Conservation (phyloP, 106 monocot genomes). For the Dendrobium officinale region DNA sequence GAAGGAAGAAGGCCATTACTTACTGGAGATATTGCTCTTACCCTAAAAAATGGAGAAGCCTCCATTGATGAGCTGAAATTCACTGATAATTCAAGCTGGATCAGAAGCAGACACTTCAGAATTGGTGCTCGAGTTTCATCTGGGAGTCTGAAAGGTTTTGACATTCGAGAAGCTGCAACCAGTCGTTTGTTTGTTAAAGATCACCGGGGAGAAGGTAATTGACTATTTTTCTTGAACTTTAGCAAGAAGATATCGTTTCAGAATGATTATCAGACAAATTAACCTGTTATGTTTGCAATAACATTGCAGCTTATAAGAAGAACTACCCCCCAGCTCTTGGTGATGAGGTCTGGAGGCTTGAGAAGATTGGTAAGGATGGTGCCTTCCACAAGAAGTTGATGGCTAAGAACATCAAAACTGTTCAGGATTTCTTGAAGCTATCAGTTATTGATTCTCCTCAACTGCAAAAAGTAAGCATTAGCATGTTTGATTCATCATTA, state of each 20-base stretch:
- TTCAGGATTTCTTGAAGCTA: slow-evolving; percentile 53
- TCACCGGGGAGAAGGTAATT: slow-evolving; percentile 40
- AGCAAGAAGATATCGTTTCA: too few species aligned
- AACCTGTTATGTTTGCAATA: background rate
- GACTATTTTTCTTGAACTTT: too few species aligned
- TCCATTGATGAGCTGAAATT: slow-evolving; percentile 26
- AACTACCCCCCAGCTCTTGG: slow-evolving; percentile 41
- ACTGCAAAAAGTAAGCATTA: slow-evolving; percentile 29
- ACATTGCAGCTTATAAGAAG: slow-evolving; percentile 51
- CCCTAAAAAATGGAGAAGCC: slow-evolving; percentile 19
- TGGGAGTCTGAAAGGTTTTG: slow-evolving; percentile 14
- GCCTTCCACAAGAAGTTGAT: slow-evolving; percentile 43
- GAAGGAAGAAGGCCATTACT: slow-evolving; percentile 22
- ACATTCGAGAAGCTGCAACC: slow-evolving; percentile 32
- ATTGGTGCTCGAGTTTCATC: slow-evolving; percentile 24
- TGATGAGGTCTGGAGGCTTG: slow-evolving; percentile 73
- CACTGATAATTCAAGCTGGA: slow-evolving; percentile 51
- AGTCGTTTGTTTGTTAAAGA: slow-evolving; percentile 30
- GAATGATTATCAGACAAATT: too few species aligned
- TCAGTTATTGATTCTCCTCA: slow-evolving; percentile 14
- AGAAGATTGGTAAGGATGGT: slow-evolving; percentile 57
- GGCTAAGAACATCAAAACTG: slow-evolving; percentile 21
- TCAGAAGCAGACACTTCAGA: slow-evolving; percentile 24
- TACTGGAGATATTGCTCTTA: slow-evolving; percentile 11
- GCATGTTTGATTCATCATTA: background rate